Evolutionary conservation across 345 rosid species (phyloP).

Genomic region (Citrus unshiu): DNA sequence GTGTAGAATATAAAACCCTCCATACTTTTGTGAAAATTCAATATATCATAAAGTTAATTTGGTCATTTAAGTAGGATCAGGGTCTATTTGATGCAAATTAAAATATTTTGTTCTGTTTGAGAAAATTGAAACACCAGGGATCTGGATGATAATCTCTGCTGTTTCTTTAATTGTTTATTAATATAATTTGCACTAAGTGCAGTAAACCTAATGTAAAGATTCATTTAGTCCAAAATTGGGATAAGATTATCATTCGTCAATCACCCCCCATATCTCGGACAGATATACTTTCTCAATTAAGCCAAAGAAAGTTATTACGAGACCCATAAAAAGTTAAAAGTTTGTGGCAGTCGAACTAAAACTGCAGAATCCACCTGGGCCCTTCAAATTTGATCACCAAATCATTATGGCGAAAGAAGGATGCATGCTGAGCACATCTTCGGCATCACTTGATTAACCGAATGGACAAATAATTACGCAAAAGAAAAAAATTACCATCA

Average conservation of each 20-base stretch:
- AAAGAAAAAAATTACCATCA: neutral
- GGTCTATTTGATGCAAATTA: too few relatives aligned
- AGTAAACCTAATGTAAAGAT: neutral
- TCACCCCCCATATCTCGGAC: neutral
- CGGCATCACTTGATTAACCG: neutral
- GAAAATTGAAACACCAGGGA: too few relatives aligned
- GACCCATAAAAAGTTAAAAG: neutral
- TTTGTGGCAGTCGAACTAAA: too few relatives aligned
- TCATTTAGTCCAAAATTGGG: neutral
- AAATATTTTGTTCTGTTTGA: too few relatives aligned
- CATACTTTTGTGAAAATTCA: too few relatives aligned
- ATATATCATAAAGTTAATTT: too few relatives aligned
- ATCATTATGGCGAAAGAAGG: neutral
- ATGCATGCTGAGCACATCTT: neutral
- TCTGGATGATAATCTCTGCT: too few relatives aligned
- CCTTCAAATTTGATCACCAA: neutral
- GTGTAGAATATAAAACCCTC: too few relatives aligned
- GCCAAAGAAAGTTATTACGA: neutral
- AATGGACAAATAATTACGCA: neutral
- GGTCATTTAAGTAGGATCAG: too few relatives aligned
- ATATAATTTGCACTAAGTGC: too few relatives aligned
- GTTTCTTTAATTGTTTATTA: too few relatives aligned
- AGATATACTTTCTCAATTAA: neutral
- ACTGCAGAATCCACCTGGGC: neutral
- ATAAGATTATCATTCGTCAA: neutral